Percentiles rank a stretch among this genome's conserved stretches.
Evolutionary conservation across 2,329 filamentous ascomycete genomes (phyloP).

Genomic region (Nemania diffusa): DNA sequence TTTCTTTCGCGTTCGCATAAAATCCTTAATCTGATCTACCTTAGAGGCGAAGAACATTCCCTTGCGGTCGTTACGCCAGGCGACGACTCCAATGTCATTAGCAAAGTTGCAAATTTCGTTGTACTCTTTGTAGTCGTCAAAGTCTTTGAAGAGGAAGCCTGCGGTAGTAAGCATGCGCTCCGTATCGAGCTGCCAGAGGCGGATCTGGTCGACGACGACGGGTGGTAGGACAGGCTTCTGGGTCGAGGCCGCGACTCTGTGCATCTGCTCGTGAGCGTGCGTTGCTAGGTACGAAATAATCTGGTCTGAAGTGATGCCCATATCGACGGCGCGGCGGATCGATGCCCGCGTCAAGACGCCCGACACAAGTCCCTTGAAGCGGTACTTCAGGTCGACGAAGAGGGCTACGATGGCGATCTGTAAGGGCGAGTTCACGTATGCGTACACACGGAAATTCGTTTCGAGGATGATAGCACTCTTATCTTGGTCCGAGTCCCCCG

Average conservation of each 20-base stretch:
- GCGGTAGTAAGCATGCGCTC: slow-evolving; percentile 87
- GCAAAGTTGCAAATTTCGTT: slow-evolving; percentile 79
- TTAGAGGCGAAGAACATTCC: slow-evolving; percentile 92
- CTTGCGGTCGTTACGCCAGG: slow-evolving; percentile 84
- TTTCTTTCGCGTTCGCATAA: slow-evolving; percentile 64
- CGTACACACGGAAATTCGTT: slow-evolving; percentile 97
- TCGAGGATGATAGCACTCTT: slow-evolving; percentile 94
- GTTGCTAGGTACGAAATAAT: slow-evolving; percentile 93
- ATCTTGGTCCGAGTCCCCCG: slow-evolving; percentile 42
- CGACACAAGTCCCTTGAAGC: slow-evolving; percentile 93
- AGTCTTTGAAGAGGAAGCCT: slow-evolving; percentile 92
- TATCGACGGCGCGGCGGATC: slow-evolving; percentile 84
- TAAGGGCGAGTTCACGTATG: slow-evolving; percentile 92
- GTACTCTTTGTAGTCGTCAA: slow-evolving; percentile 77
- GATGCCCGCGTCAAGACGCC: slow-evolving; percentile 91
- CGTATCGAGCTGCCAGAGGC: slow-evolving; percentile 96
- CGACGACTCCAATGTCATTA: slow-evolving; percentile 87
- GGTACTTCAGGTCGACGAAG: slow-evolving; percentile 87
- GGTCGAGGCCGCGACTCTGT: slow-evolving; percentile 68
- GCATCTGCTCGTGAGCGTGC: slow-evolving; percentile 95
- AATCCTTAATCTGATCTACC: slow-evolving; percentile 87
- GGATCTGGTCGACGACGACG: slow-evolving; percentile 96
- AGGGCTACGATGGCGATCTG: slow-evolving; percentile 94
- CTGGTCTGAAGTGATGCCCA: slow-evolving; percentile 93
- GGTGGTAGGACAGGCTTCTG: slow-evolving; percentile 83